Conservation (phyloP, 2,329 filamentous ascomycete species). For the Paraphoma sp. region DNA sequence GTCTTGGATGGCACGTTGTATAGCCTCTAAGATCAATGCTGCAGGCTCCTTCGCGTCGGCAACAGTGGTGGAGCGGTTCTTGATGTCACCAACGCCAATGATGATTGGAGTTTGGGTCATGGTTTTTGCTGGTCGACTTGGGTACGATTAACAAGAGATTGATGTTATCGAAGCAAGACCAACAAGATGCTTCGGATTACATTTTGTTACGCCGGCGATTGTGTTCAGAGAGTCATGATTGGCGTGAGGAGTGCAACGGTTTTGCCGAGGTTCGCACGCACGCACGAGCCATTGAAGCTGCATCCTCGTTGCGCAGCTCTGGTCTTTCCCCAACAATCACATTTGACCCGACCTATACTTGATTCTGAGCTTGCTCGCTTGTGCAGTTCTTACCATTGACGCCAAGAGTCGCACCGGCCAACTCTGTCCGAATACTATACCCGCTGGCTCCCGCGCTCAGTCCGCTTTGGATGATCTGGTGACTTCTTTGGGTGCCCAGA, state of each 20-base stretch:
- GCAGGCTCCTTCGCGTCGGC: conserved; percentile 66
- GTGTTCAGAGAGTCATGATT: conserved; percentile 13
- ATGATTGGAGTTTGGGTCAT: conserved; percentile 57
- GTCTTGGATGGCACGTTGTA: conserved; percentile 60
- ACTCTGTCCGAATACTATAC: too few species aligned
- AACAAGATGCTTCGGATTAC: not conserved
- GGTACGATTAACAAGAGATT: not conserved
- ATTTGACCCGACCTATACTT: too few species aligned
- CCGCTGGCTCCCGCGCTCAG: too few species aligned
- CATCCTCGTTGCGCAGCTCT: too few species aligned
- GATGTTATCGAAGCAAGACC: not conserved
- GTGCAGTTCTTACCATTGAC: too few species aligned
- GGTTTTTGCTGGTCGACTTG: not conserved
- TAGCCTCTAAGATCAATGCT: conserved; percentile 64
- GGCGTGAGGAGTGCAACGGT: not conserved
- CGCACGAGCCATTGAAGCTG: not conserved
- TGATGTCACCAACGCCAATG: conserved; percentile 68
- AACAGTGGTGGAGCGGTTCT: conserved; percentile 61
- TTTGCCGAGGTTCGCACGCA: conserved; percentile 1
- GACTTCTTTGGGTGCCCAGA: too few species aligned
- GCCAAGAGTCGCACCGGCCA: too few species aligned
- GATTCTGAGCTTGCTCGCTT: too few species aligned
- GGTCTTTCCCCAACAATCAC: too few species aligned
- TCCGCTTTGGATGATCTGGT: too few species aligned
- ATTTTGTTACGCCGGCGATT: not conserved